Percentiles rank a stretch among this genome's conserved stretches.
These are phyloP conservation scores for Exidia glandulosa DNA, from an alignment of 768 basidiomycete genomes.

Conservation along the genomic window DNA sequence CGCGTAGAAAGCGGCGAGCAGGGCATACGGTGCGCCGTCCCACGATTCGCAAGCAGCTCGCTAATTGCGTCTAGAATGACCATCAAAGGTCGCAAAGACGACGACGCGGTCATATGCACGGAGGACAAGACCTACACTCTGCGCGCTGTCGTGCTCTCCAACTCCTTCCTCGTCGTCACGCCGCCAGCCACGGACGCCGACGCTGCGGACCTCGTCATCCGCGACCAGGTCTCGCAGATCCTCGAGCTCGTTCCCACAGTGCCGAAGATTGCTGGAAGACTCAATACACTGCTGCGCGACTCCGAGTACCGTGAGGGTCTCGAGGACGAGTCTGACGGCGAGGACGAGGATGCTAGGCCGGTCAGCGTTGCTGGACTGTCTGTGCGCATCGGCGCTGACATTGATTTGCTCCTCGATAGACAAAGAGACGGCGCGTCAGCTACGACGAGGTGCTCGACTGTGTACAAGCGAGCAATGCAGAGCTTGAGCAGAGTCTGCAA, in stretches of 20 bases:
- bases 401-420: neutral
- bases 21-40: neutral
- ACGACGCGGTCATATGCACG: constrained; percentile 89
- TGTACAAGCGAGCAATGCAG: constrained; percentile 76
- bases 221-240: constrained; percentile 73
- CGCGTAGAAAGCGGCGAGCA: neutral
- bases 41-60: neutral
- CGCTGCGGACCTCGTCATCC: constrained; percentile 39
- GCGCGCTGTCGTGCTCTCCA: constrained; percentile 81
- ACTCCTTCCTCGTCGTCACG: constrained; percentile 69
- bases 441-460: constrained; percentile 50
- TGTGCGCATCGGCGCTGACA: neutral
- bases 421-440: constrained; percentile 25
- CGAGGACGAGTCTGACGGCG: constrained; percentile 16
- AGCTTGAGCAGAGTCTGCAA: constrained; percentile 53
- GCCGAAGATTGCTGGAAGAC: constrained; percentile 41
- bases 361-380: neutral
- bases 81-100: constrained; percentile 71
- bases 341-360: constrained; percentile 25
- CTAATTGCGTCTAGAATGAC: constrained; percentile 34
- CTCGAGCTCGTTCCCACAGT: constrained; percentile 72
- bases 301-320: constrained; percentile 54
- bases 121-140: constrained; percentile 66
- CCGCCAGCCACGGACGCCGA: constrained; percentile 23
- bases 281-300: neutral